Conservation (phyloP, 208 protist species). For the Angomonas deanei region DNA sequence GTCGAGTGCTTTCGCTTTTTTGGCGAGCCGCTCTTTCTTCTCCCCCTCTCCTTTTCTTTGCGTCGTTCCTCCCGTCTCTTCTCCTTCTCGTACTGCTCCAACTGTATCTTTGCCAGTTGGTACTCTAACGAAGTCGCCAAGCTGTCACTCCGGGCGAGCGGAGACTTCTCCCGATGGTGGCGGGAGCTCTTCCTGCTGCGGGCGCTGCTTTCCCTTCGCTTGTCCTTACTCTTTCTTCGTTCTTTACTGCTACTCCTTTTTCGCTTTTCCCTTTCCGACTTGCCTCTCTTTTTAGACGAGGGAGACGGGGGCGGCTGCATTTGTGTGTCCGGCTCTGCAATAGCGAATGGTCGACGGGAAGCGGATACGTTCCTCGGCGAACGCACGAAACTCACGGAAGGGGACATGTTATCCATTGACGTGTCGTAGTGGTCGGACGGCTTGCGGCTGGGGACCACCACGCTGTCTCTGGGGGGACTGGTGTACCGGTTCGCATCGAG, state of each 20-base stretch:
- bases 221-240: background rate
- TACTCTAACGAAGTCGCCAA: conserved; percentile 13
- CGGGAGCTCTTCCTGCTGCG: background rate
- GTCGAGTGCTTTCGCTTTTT: too few species aligned
- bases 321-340: background rate
- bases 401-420: background rate
- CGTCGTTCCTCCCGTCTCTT: conserved; percentile 1
- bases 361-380: background rate
- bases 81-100: conserved; percentile 14
- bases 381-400: background rate
- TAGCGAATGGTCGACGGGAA: background rate
- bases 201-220: background rate
- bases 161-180: background rate
- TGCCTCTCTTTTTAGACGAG: background rate
- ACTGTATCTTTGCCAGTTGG: conserved; percentile 5
- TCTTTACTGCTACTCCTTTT: conserved; percentile 5
- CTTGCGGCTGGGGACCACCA: too few species aligned
- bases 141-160: background rate
- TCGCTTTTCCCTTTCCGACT: conserved; percentile 6
- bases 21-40: background rate
- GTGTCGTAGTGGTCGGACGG: too few species aligned
- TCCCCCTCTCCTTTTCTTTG: background rate
- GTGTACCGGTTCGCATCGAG: background rate
- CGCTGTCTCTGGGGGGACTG: background rate
- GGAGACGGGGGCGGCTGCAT: background rate